Evolutionary conservation across 2,329 filamentous ascomycete genomes (phyloP), one percentile per base, ranked within the genome.

Genomic region (Neonectria neomacrospora): DNA sequence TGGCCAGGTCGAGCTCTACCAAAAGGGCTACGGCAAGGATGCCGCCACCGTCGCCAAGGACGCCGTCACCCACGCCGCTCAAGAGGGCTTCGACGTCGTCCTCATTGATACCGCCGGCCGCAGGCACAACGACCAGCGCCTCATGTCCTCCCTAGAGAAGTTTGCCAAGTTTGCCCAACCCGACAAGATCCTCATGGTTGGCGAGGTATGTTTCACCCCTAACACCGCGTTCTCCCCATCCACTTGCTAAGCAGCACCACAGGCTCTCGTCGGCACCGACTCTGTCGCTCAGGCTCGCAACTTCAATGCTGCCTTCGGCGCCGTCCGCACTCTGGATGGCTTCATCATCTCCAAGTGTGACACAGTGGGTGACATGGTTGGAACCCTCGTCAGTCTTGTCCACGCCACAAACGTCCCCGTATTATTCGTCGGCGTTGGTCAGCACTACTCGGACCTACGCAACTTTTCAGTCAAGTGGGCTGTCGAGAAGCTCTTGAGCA

Each of bases 301-400:
- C 81, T 99, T 99, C 83, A 97, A 97, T 76, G 89, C 90, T 39
- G 92, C 93, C 2, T 98, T 99, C 80, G 96, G 96, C 32, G 84
- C 88, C 5, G 90, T 89, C 14, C 85, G 95, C 61, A 87, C 88
- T 28, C 85, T 99, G 39, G 96, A 99, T 79, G 96, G 96, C 6
- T 99, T 99, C 79, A 97, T 99, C 76, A 97, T 99, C 72, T 95
- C 91, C 64, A 99, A 99, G 80, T 98, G 96, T 78, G 96, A 99
- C 81, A 99, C 96, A 0, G 96, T 99, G 39, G 96, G 96, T n/a
- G 95, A 97, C 80, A 98, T 98, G 94, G 94, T 97, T 45, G 94
- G 87, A 71, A 97, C 95, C 3, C 83, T 99, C 67, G 96, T 99
- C 66, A 97, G 93, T 77, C 95, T 99, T 83, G 95, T 99, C 41